These are phyloP conservation scores for Coemansia sp. DNA, from an alignment of 192 early-diverging fungal species.

Conservation along the genomic window DNA sequence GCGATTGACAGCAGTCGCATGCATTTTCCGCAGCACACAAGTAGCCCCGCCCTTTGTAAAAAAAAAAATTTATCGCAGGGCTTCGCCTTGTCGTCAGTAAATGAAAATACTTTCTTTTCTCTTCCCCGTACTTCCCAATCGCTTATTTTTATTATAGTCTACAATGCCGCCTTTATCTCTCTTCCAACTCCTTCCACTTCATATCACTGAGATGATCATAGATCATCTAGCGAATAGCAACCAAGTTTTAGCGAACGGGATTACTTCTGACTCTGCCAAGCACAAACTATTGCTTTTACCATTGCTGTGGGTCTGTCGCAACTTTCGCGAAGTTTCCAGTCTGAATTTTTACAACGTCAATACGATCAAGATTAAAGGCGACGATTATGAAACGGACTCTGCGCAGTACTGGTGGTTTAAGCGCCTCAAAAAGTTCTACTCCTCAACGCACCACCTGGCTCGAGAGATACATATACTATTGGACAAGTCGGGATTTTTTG, in stretches of 20 bases:
- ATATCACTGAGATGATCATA: background rate
- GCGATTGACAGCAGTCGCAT: too few species aligned
- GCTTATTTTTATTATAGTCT: background rate
- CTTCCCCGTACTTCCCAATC: background rate
- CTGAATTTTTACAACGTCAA: background rate
- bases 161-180: background rate
- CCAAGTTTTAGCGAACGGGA: background rate
- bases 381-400: background rate
- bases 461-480: background rate
- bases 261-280: background rate
- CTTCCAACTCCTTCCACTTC: background rate
- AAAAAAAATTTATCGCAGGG: background rate
- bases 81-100: background rate
- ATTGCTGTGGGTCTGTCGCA: background rate
- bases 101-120: background rate
- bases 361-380: background rate
- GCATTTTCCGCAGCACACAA: background rate
- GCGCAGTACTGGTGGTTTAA: background rate
- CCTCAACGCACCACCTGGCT: background rate
- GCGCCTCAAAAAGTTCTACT: slow-evolving; percentile 1
- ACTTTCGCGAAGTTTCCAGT: background rate
- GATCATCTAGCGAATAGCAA: background rate
- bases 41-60: background rate
- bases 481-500: background rate
- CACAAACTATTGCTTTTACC: background rate